A percentile compares a stretch with the other conserved stretches of the same genome.
Conservation (phyloP, 495 filamentous ascomycete species). For the Hypoxylon cercidicola region DNA sequence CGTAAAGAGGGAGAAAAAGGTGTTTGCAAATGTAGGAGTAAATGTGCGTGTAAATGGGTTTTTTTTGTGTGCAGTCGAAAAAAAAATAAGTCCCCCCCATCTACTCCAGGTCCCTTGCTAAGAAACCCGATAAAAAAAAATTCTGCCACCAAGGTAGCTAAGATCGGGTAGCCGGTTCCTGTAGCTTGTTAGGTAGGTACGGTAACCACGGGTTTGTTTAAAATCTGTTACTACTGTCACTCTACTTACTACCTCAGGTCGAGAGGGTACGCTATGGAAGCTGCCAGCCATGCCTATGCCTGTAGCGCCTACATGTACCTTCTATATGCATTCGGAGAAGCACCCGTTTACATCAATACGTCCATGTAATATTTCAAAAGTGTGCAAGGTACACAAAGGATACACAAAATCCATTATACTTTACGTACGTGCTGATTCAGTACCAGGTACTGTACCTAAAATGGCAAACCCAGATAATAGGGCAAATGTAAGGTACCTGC, state of each 20-base stretch:
- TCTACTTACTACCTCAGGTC: background rate
- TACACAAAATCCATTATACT: too few relatives aligned
- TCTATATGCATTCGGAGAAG: too few relatives aligned
- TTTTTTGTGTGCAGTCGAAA: conserved; percentile 39
- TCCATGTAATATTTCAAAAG: too few relatives aligned
- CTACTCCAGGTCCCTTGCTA: conserved; percentile 24
- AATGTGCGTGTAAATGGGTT: conserved; percentile 25
- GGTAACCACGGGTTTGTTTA: conserved; percentile 13
- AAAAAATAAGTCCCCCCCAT: conserved; percentile 21
- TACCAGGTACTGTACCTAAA: too few relatives aligned
- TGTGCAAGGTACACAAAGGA: too few relatives aligned
- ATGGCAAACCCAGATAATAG: too few relatives aligned
- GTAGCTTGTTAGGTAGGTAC: conserved; percentile 1
- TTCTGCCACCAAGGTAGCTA: conserved; percentile 15
- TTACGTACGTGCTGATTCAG: too few relatives aligned
- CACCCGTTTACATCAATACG: too few relatives aligned
- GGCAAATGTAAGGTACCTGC: too few relatives aligned
- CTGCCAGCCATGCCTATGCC: too few relatives aligned
- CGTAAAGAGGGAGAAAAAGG: conserved; percentile 29
- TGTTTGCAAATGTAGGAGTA: conserved; percentile 33
- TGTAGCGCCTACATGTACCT: too few relatives aligned
- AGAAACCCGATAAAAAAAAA: conserved; percentile 30
- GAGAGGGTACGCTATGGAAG: conserved; percentile 25
- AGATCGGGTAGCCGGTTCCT: conserved; percentile 35
- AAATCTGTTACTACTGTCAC: conserved; percentile 14